Base-by-base conservation (phyloP, 306 rosid genomes). In the Cucumis cinereus region DNA sequence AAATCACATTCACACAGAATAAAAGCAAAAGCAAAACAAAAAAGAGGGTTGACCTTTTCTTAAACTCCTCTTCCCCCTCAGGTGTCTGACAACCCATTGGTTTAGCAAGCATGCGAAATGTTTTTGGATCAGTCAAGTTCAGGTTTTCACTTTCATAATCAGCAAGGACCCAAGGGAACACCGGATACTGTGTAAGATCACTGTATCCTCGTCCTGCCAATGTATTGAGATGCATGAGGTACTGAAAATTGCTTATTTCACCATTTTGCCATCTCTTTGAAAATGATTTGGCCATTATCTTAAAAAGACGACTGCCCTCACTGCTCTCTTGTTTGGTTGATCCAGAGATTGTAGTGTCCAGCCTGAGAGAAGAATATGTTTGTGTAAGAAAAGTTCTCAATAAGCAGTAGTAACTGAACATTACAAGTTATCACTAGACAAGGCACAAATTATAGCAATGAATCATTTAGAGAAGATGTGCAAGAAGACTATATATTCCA, bases 131-230 rank as follows among this genome's bases (percentile, higher is more conserved):
- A 16, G 82, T 79, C 8, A 95, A 79, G 78, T 95, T 92, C 69
- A 95, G 87, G 83, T 81, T 86, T 82, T 90, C 93, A 87, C 98
- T 92, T 66, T 89, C 98, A 83, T 95, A 95, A 83, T 95, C 97
- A 33, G 98, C 89, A 84, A 95, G 96, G 77, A 92, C 92, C 99
- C 99, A 95, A 41, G 99, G 99, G 77, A 95, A 95, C 77, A 95
- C 99, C 52, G 99, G 99, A 83, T 92, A 95, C 76, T 95, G 99
- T 62, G 99, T 95, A 79, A 95, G 98, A 86, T 95, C 99, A 80
- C 97, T 95, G 83, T 95, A 95, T 53, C 99, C 99, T 64, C 99
- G 99, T 54, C 99, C 99, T n/a, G 99, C 99, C 87, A 92, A 89
- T 76, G 99, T 95, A 79, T 95, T 95, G 62, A 95, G 98, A 87